These are phyloP conservation scores for Fusarium buxicola DNA, from an alignment of 2,329 filamentous ascomycete species.

Conservation along the genomic window DNA sequence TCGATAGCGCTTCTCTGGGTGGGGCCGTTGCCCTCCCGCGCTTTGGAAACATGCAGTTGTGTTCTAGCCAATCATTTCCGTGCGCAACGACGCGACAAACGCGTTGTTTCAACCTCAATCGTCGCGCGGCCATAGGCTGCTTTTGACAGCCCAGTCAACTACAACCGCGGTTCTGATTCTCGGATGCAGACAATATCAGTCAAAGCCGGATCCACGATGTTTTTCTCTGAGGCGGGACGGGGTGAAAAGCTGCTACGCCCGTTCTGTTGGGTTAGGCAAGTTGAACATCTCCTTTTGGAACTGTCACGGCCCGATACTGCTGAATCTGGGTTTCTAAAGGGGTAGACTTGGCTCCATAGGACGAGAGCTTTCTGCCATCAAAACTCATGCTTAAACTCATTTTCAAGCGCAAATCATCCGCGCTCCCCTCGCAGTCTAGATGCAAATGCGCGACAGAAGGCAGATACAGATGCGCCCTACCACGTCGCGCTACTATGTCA, in stretches of 20 bases:
- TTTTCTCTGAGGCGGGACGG: constrained; percentile 6
- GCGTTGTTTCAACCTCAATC: constrained; percentile 36
- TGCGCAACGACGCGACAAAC: constrained; percentile 41
- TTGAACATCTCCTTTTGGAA: constrained; percentile 12
- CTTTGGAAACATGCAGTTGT: constrained; percentile 35
- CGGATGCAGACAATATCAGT: too few relatives aligned
- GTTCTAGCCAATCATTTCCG: constrained; percentile 36
- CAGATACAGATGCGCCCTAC: constrained; percentile 13
- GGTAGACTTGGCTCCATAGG: constrained; percentile 22
- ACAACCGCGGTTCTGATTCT: constrained; percentile 12
- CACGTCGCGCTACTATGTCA: constrained; percentile 12
- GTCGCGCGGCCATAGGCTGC: constrained; percentile 35
- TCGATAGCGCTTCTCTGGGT: constrained; percentile 46
- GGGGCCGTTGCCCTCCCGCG: constrained; percentile 28
- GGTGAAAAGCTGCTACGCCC: constrained; percentile 5
- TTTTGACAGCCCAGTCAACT: constrained; percentile 9
- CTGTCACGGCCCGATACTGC: constrained; percentile 9
- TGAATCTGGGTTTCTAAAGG: constrained; percentile 4
- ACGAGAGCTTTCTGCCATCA: constrained; percentile 1
- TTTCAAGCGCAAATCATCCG: constrained; percentile 27
- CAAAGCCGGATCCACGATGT: background rate
- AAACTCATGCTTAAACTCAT: constrained; percentile 21
- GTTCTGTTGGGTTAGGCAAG: background rate
- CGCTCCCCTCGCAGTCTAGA: constrained; percentile 12
- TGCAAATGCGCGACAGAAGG: constrained; percentile 21